phyloP scores from a whole-genome alignment of 2,329 filamentous ascomycete genomes.

The Botrytis tulipae region DNA sequence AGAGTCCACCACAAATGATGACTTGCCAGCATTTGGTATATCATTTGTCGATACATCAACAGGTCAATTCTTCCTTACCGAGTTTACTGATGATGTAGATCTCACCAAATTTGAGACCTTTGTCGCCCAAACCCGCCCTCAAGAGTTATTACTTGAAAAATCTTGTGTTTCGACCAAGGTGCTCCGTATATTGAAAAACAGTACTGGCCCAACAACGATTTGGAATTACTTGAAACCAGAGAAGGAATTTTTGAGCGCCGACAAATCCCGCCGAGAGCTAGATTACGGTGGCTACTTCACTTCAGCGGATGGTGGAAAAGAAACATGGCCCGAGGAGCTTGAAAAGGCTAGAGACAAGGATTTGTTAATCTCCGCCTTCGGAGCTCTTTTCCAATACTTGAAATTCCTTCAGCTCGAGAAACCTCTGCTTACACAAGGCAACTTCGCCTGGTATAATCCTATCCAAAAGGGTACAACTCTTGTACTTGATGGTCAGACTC shows the following conservation, averaged over 20 bases:
- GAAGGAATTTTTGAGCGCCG: constrained; percentile 88
- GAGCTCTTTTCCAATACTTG: constrained; percentile 84
- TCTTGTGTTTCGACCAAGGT: constrained; percentile 83
- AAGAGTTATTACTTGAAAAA: constrained; percentile 88
- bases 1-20: constrained; percentile 63
- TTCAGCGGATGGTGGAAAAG: constrained; percentile 51
- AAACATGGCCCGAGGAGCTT: constrained; percentile 74
- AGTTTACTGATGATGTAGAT: constrained; percentile 88
- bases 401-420: constrained; percentile 83
- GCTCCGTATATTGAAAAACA: constrained; percentile 91
- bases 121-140: constrained; percentile 84
- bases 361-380: constrained; percentile 83
- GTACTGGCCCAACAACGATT: constrained; percentile 85
- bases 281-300: constrained; percentile 77
- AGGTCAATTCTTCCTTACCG: constrained; percentile 88
- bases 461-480: constrained; percentile 86
- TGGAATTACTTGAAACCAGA: constrained; percentile 90
- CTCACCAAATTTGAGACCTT: constrained; percentile 97
- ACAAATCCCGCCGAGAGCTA: constrained; percentile 78
- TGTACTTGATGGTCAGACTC: constrained; percentile 89
- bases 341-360: constrained; percentile 74
- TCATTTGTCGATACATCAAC: constrained; percentile 95
- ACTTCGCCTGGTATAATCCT: constrained; percentile 88
- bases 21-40: constrained; percentile 80
- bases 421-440: constrained; percentile 82